Conservation (phyloP, 257 asterid species). For the Salvia splendens region DNA sequence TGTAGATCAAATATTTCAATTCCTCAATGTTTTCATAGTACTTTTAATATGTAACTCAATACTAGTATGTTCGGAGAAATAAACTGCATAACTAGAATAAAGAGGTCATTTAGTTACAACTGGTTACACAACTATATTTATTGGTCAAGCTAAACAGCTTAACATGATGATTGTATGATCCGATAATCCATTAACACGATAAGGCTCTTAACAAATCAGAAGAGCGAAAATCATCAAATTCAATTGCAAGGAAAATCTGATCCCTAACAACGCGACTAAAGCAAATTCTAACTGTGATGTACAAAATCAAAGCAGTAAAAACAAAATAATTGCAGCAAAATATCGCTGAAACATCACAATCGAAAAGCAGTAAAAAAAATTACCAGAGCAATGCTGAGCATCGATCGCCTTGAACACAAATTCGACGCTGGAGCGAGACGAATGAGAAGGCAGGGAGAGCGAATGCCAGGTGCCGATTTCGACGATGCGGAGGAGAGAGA, state of each 20-base stretch:
- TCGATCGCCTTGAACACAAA: constrained; percentile 65
- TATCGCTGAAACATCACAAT: constrained; percentile 27
- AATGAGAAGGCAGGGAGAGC: constrained; percentile 52
- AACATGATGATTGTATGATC: background rate
- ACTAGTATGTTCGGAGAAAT: background rate
- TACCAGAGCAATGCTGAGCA: constrained; percentile 77
- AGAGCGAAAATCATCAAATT: constrained; percentile 1
- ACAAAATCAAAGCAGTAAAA: background rate
- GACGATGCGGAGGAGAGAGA: constrained; percentile 66
- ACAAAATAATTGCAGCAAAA: background rate
- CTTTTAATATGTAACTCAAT: background rate
- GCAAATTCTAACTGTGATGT: background rate
- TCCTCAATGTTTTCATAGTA: background rate
- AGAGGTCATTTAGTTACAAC: background rate
- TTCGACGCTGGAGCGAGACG: constrained; percentile 46
- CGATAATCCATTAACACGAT: too few species aligned
- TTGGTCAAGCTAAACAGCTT: constrained; percentile 15
- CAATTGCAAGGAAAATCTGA: background rate
- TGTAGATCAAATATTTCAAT: background rate
- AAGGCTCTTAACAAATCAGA: background rate
- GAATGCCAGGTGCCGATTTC: constrained; percentile 64
- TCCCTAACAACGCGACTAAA: background rate
- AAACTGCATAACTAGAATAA: background rate
- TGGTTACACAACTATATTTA: background rate
- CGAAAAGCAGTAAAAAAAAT: background rate